Percentiles rank a stretch among this genome's conserved stretches.
Evolutionary conservation across 169 alveolate genomes (phyloP).

Genomic region (Plasmodium ovale): DNA sequence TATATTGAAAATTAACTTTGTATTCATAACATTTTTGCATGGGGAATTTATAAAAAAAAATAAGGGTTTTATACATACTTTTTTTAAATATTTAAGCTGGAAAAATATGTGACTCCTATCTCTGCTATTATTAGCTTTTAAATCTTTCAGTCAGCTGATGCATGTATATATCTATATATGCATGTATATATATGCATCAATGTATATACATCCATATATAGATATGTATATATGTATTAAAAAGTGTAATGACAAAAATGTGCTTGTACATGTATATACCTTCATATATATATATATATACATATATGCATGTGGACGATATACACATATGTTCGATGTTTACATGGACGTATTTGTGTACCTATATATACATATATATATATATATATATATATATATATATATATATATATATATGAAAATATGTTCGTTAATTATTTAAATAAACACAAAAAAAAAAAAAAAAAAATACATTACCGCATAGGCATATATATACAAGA

Average conservation of each 20-base stretch:
- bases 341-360: background rate
- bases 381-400: constrained; percentile 7
- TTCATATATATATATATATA: constrained; percentile 2
- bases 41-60: background rate
- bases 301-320: background rate
- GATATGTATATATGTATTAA: background rate
- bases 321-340: background rate
- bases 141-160: background rate
- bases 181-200: background rate
- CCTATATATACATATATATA: background rate
- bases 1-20: constrained; percentile 17
- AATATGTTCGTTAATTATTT: constrained; percentile 49
- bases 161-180: constrained; percentile 1
- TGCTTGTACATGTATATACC: background rate
- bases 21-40: constrained; percentile 15
- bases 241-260: background rate
- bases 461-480: background rate
- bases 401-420: constrained; percentile 1
- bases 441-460: constrained; percentile 50
- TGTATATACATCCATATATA: background rate
- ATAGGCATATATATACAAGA: constrained; percentile 12
- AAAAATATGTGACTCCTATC: constrained; percentile 2
- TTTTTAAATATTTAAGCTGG: constrained; percentile 17
- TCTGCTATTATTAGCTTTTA: background rate
- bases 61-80: constrained; percentile 13